phyloP scores from a whole-genome alignment of 2,329 filamentous ascomycete genomes.

The Aspergillus sp. region DNA sequence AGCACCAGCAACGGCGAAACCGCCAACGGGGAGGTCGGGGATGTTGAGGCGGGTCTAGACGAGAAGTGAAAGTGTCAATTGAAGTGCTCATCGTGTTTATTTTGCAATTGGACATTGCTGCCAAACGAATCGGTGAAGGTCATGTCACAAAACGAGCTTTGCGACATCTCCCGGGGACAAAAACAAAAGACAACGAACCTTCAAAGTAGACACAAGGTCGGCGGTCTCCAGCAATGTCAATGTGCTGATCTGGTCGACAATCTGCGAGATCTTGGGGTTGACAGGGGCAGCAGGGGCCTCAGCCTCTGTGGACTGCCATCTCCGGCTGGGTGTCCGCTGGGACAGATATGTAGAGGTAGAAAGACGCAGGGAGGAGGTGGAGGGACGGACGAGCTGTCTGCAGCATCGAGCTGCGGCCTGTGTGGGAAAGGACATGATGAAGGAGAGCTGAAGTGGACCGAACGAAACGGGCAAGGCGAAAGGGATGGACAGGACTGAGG shows the following conservation, averaged over 20 bases:
- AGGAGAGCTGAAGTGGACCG: constrained; percentile 9
- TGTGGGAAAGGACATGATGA: constrained; percentile 36
- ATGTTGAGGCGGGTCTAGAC: constrained; percentile 87
- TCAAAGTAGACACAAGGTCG: constrained; percentile 88
- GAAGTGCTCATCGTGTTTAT: neutral
- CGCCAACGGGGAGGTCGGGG: constrained; percentile 91
- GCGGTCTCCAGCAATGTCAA: constrained; percentile 97
- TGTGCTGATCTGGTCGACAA: constrained; percentile 98
- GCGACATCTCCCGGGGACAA: neutral
- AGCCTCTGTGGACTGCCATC: constrained; percentile 84
- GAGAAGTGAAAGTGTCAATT: constrained; percentile 1
- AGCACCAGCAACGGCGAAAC: constrained; percentile 69
- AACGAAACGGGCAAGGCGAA: constrained; percentile 8
- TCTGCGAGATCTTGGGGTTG: constrained; percentile 88
- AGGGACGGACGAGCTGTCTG: constrained; percentile 37
- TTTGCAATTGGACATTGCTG: neutral
- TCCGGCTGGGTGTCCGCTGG: constrained; percentile 50
- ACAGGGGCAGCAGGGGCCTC: constrained; percentile 43
- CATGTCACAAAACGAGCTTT: neutral
- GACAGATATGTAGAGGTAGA: constrained; percentile 35
- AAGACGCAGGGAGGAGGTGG: constrained; percentile 37
- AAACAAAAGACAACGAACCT: constrained; percentile 55
- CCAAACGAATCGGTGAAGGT: neutral
- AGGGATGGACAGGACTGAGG: constrained; percentile 5
- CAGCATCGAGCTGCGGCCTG: constrained; percentile 39